phyloP scores from a whole-genome alignment of 495 filamentous ascomycete genomes.

The Aspergillus saccharolyticus region DNA sequence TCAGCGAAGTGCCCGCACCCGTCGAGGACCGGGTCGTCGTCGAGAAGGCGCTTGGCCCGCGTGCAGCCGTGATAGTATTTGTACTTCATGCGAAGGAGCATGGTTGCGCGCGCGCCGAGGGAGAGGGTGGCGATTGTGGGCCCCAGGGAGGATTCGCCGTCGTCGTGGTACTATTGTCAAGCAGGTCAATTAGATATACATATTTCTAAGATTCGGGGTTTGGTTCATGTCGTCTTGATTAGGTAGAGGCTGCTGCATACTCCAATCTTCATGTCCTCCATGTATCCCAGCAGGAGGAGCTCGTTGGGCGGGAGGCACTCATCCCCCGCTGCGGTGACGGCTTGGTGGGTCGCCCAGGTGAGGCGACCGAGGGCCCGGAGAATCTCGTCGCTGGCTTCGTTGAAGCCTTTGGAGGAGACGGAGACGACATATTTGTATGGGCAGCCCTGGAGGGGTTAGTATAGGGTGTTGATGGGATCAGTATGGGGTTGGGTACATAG shows the following conservation, averaged over 20 bases:
- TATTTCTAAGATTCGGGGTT: slow-evolving; percentile 1
- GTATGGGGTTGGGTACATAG: too few species aligned
- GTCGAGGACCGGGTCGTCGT: slow-evolving; percentile 26
- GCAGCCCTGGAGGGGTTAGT: slow-evolving; percentile 52
- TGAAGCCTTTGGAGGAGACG: slow-evolving; percentile 59
- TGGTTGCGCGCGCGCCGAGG: slow-evolving; percentile 61
- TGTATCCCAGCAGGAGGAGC: slow-evolving; percentile 68
- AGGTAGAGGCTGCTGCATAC: slow-evolving; percentile 43
- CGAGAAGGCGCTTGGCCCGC: slow-evolving; percentile 18
- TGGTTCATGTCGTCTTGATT: too few species aligned
- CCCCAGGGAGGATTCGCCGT: slow-evolving; percentile 72
- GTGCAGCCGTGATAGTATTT: slow-evolving; percentile 43
- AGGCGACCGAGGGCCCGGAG: slow-evolving; percentile 54
- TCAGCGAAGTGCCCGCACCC: slow-evolving; percentile 36
- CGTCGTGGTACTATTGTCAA: slow-evolving; percentile 85
- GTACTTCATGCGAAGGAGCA: slow-evolving; percentile 66
- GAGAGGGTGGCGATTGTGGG: slow-evolving; percentile 73
- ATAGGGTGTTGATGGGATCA: neutral
- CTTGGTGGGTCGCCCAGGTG: slow-evolving; percentile 56
- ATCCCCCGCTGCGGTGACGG: slow-evolving; percentile 25
- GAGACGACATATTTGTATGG: slow-evolving; percentile 77
- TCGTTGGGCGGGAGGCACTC: slow-evolving; percentile 55
- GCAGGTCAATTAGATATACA: too few species aligned
- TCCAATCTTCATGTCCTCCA: slow-evolving; percentile 61
- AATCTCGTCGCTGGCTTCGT: slow-evolving; percentile 53